Evolutionary conservation across 192 early-diverging fungal species (phyloP).

Genomic region (Gigaspora rosea): DNA sequence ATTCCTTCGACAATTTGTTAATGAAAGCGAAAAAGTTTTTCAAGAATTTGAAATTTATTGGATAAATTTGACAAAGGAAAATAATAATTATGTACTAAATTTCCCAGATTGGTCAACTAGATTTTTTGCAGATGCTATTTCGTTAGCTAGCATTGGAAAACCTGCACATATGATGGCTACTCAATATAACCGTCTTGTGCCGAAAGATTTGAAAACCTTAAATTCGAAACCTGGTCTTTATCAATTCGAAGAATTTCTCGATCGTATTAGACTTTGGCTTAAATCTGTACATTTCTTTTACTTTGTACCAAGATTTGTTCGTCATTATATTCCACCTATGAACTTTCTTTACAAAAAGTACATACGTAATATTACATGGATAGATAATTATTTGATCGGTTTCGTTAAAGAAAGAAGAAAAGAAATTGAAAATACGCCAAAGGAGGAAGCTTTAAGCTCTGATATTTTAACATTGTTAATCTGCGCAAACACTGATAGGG

Average conservation of each 20-base stretch:
- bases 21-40: background rate
- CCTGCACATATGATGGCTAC: background rate
- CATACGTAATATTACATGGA: background rate
- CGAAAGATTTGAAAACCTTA: background rate
- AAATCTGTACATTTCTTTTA: background rate
- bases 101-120: background rate
- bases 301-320: background rate
- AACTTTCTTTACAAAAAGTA: background rate
- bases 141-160: background rate
- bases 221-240: background rate
- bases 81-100: background rate
- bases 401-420: background rate
- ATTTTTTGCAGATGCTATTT: background rate
- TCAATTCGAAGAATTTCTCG: background rate
- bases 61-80: background rate
- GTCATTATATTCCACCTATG: background rate
- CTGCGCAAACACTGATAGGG: background rate
- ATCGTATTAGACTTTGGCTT: background rate
- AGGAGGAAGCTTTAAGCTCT: background rate
- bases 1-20: background rate
- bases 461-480: slow-evolving; percentile 14
- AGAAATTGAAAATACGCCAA: background rate
- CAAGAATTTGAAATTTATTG: background rate
- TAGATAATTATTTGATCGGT: background rate
- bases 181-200: background rate